Conservation (phyloP, 176 grass and related monocot genomes). For the Phoenix dactylifera region DNA sequence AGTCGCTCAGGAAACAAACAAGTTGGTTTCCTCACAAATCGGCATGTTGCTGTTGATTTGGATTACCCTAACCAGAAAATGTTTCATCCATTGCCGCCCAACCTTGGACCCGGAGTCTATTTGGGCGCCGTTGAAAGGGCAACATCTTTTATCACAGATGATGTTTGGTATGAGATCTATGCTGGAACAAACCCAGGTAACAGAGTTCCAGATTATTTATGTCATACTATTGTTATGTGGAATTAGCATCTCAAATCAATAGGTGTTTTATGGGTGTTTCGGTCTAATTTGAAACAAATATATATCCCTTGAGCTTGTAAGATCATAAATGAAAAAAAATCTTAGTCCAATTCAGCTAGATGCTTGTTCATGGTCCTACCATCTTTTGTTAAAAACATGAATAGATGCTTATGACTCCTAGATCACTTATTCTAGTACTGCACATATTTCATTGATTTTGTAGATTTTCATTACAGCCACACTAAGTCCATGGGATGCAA, state of each 20-base stretch:
- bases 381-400: no score
- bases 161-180: slow-evolving; percentile 99
- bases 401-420: no score
- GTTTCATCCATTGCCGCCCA: slow-evolving; percentile 94
- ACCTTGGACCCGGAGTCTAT: slow-evolving; percentile 98
- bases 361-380: not conserved
- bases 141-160: slow-evolving; percentile 95
- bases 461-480: no score
- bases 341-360: no score
- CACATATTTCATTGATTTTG: no score
- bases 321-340: no score
- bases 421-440: no score
- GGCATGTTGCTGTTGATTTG: slow-evolving; percentile 93
- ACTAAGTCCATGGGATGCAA: no score
- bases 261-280: not conserved
- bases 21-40: slow-evolving; percentile 92
- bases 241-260: slow-evolving; percentile 6
- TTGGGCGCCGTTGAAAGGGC: slow-evolving; percentile 95
- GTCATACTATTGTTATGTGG: not conserved
- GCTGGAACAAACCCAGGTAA: slow-evolving; percentile 98
- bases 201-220: slow-evolving; percentile 19
- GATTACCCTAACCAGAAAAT: slow-evolving; percentile 99
- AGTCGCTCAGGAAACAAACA: slow-evolving; percentile 82
- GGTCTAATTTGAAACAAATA: no score
- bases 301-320: no score